These are phyloP conservation scores for Boletus rex-veris DNA, from an alignment of 768 basidiomycete species.

Conservation along the genomic window DNA sequence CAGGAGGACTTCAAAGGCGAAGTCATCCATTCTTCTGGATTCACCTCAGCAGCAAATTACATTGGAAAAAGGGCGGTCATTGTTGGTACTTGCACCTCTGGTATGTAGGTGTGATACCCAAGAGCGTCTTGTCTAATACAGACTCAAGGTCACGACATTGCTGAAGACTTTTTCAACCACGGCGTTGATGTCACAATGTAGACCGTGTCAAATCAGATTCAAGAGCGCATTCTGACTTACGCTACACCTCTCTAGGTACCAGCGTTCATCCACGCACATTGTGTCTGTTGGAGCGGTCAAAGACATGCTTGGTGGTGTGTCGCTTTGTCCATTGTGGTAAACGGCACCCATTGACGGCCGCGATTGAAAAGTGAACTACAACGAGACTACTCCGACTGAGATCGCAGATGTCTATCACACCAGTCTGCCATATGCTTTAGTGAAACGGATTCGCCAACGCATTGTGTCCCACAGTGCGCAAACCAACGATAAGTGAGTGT, in stretches of 20 bases:
- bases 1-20: slow-evolving; percentile 54
- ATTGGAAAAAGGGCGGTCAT: slow-evolving; percentile 62
- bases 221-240: not conserved
- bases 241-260: not conserved
- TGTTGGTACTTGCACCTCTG: slow-evolving; percentile 62
- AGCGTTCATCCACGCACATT: not conserved
- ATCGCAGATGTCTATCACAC: slow-evolving; percentile 16
- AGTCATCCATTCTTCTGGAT: slow-evolving; percentile 49
- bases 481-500: slow-evolving; percentile 27
- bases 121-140: slow-evolving; percentile 8
- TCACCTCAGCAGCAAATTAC: slow-evolving; percentile 46
- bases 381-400: slow-evolving; percentile 15
- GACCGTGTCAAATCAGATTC: not conserved
- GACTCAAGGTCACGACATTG: slow-evolving; percentile 35
- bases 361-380: not conserved
- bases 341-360: not conserved
- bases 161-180: slow-evolving; percentile 32
- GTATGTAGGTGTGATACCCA: slow-evolving; percentile 22
- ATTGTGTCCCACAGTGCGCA: slow-evolving; percentile 13
- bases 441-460: slow-evolving; percentile 22
- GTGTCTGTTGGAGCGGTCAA: not conserved
- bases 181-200: slow-evolving; percentile 32
- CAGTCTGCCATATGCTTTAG: slow-evolving; percentile 14
- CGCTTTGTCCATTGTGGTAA: not conserved
- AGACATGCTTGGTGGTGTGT: not conserved